A percentile compares a stretch with the other conserved stretches of the same genome.
phyloP scores from a whole-genome alignment of 2,329 filamentous ascomycete genomes.

The Fusarium bulbicola region DNA sequence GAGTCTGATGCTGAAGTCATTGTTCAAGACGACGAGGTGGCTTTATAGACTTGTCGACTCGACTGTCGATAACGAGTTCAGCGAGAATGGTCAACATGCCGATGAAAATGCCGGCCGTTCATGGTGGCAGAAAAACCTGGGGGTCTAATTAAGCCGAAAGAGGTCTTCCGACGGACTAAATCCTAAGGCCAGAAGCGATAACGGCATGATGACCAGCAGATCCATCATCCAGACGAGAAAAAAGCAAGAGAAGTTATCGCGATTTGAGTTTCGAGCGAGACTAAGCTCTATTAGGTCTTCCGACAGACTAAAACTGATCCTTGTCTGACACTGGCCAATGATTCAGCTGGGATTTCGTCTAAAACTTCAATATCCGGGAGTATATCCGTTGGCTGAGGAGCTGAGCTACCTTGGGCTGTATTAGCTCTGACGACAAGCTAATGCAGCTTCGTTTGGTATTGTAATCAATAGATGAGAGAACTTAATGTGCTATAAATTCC shows the following conservation, averaged over 20 bases:
- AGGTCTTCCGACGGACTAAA: not conserved
- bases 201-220: not conserved
- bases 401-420: not conserved
- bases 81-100: not conserved
- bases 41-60: not conserved
- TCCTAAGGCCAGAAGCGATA: fast-evolving
- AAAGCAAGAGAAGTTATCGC: not conserved
- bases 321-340: not conserved
- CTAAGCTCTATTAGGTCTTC: not conserved
- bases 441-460: not conserved
- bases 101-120: not conserved
- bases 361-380: not conserved
- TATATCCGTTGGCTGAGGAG: not conserved
- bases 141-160: not conserved
- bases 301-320: not conserved
- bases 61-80: not conserved
- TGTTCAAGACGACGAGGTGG: not conserved
- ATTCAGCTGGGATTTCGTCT: not conserved
- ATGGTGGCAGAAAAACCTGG: not conserved
- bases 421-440: not conserved
- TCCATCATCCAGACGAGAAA: not conserved
- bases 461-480: not conserved
- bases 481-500: not conserved
- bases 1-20: not conserved
- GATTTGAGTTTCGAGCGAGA: not conserved